Base-by-base conservation (phyloP, 208 protist species). In the Wallacemonas sp. region DNA sequence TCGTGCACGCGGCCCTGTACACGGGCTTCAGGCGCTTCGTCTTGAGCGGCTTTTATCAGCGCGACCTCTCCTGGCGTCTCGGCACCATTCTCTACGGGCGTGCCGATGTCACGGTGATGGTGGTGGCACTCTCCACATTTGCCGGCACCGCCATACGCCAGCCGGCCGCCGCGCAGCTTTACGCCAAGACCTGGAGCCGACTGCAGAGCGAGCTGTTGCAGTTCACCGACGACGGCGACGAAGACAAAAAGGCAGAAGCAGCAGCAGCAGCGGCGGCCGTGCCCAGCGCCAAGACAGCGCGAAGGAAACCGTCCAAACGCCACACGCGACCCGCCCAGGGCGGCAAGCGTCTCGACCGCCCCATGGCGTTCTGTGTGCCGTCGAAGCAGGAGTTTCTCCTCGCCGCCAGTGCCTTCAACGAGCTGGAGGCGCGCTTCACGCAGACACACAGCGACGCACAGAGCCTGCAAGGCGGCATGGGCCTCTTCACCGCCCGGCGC, bases 311-410 rank as follows among this genome's bases (percentile, higher is more conserved):
- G 41, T n/a, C n/a, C n/a, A 24, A 34, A 23, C 9, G 36, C 36
- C 36, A 17, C 36, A 14, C 36, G 16, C 16, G 26, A 2, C 27
- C 17, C 26, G 26, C 16, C 6, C 16, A 16, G 32, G 9, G 27
- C 11, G 44, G 44, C 5, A 49, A 49, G 44, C 44, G 5, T 49
- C 24, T 49, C 17, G 6, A 19, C 44, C 44, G 5, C 24, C 4
- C 21, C 9, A n/a, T 16, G 9, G 27, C 27, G 17, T 52, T 77
- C 26, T 27, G 27, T 55, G 72, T 83, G 12, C 77, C 72, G 17
- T 78, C 77, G 24, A 61, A 44, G 52, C 56, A 74, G 8, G 77
- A 83, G 24, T 61, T 83, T 32, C 11, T 34, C 32, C 67, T 76
- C 43, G 61, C 74, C n/a, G 24, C 74, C 2, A 61, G 70, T 17